Evolutionary conservation across 352 stramenopile species (phyloP).

Genomic region (Phytophthora pisi): DNA sequence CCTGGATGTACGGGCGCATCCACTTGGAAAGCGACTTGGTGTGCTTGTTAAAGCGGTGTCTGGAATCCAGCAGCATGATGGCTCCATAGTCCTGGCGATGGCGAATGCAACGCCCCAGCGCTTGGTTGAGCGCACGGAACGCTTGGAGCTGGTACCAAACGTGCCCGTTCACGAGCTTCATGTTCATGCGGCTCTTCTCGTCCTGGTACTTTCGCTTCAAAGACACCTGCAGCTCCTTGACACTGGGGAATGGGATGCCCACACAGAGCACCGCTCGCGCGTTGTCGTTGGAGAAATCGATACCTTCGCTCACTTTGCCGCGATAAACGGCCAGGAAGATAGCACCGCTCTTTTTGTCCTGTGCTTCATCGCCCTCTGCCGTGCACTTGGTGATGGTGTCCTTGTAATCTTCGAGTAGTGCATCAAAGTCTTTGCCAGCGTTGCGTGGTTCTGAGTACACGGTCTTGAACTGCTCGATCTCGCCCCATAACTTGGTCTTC

Average conservation of each 20-base stretch:
- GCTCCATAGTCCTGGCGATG: constrained; percentile 97
- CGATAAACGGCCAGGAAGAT: constrained; percentile 98
- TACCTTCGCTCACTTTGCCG: constrained; percentile 98
- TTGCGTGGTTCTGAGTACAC: constrained; percentile 75
- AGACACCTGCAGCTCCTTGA: constrained; percentile 91
- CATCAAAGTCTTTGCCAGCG: constrained; percentile 84
- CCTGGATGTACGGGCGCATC: constrained; percentile 75
- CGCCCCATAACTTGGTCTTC: constrained; percentile 64
- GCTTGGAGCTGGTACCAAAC: constrained; percentile 98
- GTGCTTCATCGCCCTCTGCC: background rate
- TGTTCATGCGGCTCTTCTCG: constrained; percentile 66
- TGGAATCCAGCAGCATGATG: constrained; percentile 96
- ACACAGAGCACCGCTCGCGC: constrained; percentile 97
- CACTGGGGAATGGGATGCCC: constrained; percentile 97
- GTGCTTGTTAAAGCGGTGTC: constrained; percentile 69
- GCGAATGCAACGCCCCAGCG: constrained; percentile 98
- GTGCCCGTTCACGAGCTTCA: constrained; percentile 69
- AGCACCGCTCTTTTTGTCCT: constrained; percentile 70
- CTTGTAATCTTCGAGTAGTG: constrained; percentile 79
- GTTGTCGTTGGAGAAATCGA: constrained; percentile 98
- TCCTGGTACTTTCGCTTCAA: constrained; percentile 88
- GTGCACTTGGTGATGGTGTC: constrained; percentile 23
- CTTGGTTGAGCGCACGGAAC: constrained; percentile 98
- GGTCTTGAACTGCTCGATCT: constrained; percentile 67
- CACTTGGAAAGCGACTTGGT: constrained; percentile 79